A percentile compares a stretch with the other conserved stretches of the same genome.
Evolutionary conservation across 352 stramenopile genomes (phyloP).

Genomic region (Elongisporangium anandrum): DNA sequence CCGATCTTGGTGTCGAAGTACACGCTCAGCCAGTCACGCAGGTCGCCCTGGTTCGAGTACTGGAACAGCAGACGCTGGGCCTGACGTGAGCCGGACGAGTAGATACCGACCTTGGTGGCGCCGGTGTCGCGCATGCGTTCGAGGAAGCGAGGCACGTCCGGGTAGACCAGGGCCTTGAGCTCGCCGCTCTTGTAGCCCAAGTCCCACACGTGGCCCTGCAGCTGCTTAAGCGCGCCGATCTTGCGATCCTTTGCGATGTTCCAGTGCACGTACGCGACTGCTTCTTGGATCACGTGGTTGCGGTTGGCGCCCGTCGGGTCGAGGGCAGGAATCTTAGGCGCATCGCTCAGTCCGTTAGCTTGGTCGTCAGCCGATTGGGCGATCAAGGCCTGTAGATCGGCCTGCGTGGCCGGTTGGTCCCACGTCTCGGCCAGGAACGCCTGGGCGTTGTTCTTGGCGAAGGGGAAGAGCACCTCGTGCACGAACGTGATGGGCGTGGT

Average conservation of each 20-base stretch:
- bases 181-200: slow-evolving; percentile 82
- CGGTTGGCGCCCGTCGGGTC: slow-evolving; percentile 8
- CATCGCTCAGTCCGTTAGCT: slow-evolving; percentile 19
- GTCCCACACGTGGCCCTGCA: slow-evolving; percentile 91
- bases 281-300: slow-evolving; percentile 22
- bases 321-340: slow-evolving; percentile 14
- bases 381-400: slow-evolving; percentile 39
- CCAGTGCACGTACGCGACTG: slow-evolving; percentile 62
- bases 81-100: slow-evolving; percentile 89
- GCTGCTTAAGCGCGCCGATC: slow-evolving; percentile 81
- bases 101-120: slow-evolving; percentile 87
- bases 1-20: slow-evolving; percentile 88
- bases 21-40: slow-evolving; percentile 62
- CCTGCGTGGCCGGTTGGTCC: slow-evolving; percentile 38
- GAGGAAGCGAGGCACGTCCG: slow-evolving; percentile 87
- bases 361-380: slow-evolving; percentile 40
- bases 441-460: slow-evolving; percentile 61
- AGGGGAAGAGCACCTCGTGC: slow-evolving; percentile 93
- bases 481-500: slow-evolving; percentile 96
- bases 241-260: slow-evolving; percentile 81
- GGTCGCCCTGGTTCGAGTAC: slow-evolving; percentile 78
- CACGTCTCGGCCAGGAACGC: slow-evolving; percentile 58
- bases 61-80: slow-evolving; percentile 87
- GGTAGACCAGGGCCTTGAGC: slow-evolving; percentile 89
- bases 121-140: slow-evolving; percentile 64